A percentile compares a stretch with the other conserved stretches of the same genome.
These are phyloP conservation scores for Claviceps humidiphila DNA, from an alignment of 2,329 filamentous ascomycete genomes.

Conservation along the genomic window DNA sequence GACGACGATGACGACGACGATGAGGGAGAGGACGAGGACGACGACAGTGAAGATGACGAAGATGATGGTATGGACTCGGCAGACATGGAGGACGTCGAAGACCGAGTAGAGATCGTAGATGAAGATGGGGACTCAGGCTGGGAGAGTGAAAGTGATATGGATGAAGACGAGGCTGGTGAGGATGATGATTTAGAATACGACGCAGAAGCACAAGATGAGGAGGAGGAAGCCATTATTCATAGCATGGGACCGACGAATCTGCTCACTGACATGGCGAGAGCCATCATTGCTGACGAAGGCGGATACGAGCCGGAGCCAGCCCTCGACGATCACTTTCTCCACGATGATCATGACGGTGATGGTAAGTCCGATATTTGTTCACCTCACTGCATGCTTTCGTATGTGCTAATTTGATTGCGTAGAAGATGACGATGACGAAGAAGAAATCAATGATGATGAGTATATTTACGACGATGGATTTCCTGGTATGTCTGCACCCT, in stretches of 20 bases:
- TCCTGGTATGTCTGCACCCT: conserved; percentile 31
- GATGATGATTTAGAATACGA: conserved; percentile 42
- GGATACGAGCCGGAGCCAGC: conserved; percentile 38
- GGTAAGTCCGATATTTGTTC: conserved; percentile 21
- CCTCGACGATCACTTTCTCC: conserved; percentile 39
- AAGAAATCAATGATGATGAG: conserved; percentile 56
- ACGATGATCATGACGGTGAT: conserved; percentile 47
- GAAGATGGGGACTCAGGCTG: conserved; percentile 49
- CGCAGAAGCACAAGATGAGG: conserved; percentile 40
- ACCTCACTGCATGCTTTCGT: background rate
- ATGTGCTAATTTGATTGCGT: background rate
- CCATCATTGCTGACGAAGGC: conserved; percentile 39
- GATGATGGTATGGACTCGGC: conserved; percentile 31
- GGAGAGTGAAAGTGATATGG: conserved; percentile 47
- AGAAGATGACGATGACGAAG: conserved; percentile 50
- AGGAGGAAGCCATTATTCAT: conserved; percentile 36
- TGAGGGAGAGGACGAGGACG: conserved; percentile 35
- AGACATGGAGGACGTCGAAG: conserved; percentile 39
- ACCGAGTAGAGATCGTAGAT: conserved; percentile 45
- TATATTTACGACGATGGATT: conserved; percentile 49
- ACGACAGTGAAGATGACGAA: conserved; percentile 45
- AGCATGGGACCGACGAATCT: conserved; percentile 30
- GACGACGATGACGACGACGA: conserved; percentile 54
- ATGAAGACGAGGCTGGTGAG: conserved; percentile 39
- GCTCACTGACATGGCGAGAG: conserved; percentile 42